phyloP scores from a whole-genome alignment of 495 filamentous ascomycete species.

The Hypoxylon lienhwacheense region DNA sequence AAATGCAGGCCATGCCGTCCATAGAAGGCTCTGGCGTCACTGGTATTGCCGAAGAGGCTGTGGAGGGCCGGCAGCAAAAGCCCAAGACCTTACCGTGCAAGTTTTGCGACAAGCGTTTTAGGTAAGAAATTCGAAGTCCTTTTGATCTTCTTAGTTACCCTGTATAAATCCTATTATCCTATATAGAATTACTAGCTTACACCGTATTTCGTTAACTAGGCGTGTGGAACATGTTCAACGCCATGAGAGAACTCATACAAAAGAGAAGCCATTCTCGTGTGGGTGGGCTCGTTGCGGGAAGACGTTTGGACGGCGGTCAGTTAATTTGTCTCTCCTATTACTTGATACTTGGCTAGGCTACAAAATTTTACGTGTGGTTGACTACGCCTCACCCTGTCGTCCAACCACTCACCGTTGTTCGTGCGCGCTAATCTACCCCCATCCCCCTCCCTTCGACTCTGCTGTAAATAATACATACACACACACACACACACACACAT shows the following conservation, averaged over 20 bases:
- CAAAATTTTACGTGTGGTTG: constrained; percentile 21
- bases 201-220: constrained; percentile 45
- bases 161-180: constrained; percentile 51
- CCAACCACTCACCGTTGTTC: constrained; percentile 33
- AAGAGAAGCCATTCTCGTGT: constrained; percentile 62
- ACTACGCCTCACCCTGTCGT: constrained; percentile 23
- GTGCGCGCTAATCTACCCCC: constrained; percentile 30
- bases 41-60: constrained; percentile 48
- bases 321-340: constrained; percentile 29
- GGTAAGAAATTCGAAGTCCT: constrained; percentile 44
- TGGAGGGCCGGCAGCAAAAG: constrained; percentile 54
- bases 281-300: constrained; percentile 57
- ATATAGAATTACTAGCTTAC: constrained; percentile 42
- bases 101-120: constrained; percentile 60
- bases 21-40: constrained; percentile 49
- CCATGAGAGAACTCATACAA: constrained; percentile 64
- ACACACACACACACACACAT: constrained; percentile 7
- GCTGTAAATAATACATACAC: constrained; percentile 11
- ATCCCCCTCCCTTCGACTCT: constrained; percentile 17
- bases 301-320: constrained; percentile 60
- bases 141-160: constrained; percentile 35
- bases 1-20: constrained; percentile 54
- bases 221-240: constrained; percentile 63
- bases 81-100: constrained; percentile 58
- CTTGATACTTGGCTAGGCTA: constrained; percentile 14